Percentiles rank a stretch among this genome's conserved stretches.
These are phyloP conservation scores for Coniochaeta sp. DNA, from an alignment of 2,329 filamentous ascomycete genomes.

Conservation along the genomic window DNA sequence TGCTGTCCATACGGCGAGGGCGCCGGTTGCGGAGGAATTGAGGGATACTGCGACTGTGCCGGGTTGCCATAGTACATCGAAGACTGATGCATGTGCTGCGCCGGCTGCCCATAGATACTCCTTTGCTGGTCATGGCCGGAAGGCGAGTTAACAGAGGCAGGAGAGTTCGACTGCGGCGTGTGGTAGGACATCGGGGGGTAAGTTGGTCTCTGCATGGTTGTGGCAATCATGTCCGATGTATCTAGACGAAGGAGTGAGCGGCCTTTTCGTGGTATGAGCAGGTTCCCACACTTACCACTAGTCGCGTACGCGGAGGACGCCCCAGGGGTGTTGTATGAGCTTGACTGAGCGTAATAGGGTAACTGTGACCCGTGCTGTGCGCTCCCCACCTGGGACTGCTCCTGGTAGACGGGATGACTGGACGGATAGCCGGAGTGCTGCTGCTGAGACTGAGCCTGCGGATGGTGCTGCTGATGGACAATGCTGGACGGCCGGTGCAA, in stretches of 20 bases:
- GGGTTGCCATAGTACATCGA: constrained; percentile 66
- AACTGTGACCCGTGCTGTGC: constrained; percentile 49
- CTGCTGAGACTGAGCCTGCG: constrained; percentile 45
- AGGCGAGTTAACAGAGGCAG: constrained; percentile 84
- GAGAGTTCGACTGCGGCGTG: constrained; percentile 91
- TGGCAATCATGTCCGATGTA: constrained; percentile 61
- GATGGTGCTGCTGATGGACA: constrained; percentile 66
- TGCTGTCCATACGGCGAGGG: constrained; percentile 57
- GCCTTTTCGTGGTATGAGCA: constrained; percentile 2
- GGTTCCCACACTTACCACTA: constrained; percentile 56
- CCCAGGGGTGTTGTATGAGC: constrained; percentile 76
- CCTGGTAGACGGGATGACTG: constrained; percentile 62
- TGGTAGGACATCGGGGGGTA: constrained; percentile 90
- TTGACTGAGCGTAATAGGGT: constrained; percentile 71
- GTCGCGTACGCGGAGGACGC: constrained; percentile 79
- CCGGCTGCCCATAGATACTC: constrained; percentile 74
- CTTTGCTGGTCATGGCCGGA: constrained; percentile 85
- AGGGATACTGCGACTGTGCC: constrained; percentile 53
- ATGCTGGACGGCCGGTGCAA: constrained; percentile 66
- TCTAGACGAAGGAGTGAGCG: constrained; percentile 27
- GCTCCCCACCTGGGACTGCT: constrained; percentile 53
- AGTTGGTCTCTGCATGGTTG: constrained; percentile 63
- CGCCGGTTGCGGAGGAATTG: constrained; percentile 56
- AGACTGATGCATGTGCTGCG: constrained; percentile 70
- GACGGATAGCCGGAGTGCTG: constrained; percentile 62